A percentile compares a stretch with the other conserved stretches of the same genome.
phyloP scores from a whole-genome alignment of 1,139 yeast genomes.

The Maudiozyma humilis region DNA sequence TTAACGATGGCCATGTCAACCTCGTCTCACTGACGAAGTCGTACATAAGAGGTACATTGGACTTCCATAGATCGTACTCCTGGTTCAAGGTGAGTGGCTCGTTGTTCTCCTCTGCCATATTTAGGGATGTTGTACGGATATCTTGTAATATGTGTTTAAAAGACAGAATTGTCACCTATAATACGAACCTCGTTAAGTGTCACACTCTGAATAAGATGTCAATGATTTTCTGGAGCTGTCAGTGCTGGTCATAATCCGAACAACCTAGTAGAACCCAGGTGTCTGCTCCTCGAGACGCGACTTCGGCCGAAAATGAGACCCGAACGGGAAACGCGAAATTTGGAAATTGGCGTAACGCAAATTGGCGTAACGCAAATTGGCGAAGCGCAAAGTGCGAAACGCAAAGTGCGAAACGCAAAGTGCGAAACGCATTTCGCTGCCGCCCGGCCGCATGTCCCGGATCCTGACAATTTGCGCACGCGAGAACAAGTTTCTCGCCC shows the following conservation, averaged over 20 bases:
- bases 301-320: neutral
- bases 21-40: conserved; percentile 76
- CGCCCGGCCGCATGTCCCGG: neutral
- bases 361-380: neutral
- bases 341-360: neutral
- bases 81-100: conserved; percentile 37
- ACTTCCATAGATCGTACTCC: conserved; percentile 71
- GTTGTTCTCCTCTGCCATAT: conserved; percentile 7
- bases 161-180: too few relatives aligned
- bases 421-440: neutral
- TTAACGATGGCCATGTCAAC: conserved; percentile 71
- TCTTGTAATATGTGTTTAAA: too few relatives aligned
- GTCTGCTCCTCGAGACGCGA: neutral
- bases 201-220: too few relatives aligned
- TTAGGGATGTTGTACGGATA: too few relatives aligned
- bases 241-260: neutral
- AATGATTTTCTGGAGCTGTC: neutral
- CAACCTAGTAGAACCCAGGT: neutral
- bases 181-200: too few relatives aligned
- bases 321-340: neutral
- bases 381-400: neutral
- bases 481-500: too few relatives aligned
- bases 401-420: neutral
- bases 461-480: neutral
- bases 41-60: conserved; percentile 71